Base-by-base conservation (phyloP, 805 yeast genomes). In the Sugiyamaella floridensis region DNA sequence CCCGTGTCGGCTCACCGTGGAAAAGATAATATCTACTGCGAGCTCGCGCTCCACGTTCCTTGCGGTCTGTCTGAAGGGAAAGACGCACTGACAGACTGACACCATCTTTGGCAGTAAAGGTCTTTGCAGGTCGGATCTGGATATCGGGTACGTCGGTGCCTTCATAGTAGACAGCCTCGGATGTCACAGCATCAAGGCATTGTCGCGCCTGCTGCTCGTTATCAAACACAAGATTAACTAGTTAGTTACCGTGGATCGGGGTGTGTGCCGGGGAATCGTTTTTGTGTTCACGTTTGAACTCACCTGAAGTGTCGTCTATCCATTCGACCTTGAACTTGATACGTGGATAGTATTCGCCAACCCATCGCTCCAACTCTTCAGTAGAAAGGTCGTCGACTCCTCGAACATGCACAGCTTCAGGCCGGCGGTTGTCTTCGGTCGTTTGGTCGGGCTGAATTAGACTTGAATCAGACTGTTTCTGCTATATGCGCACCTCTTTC, bases 331-430 rank as follows among this genome's bases (percentile, higher is more conserved):
- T 53, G 53, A 67, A 71, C 4, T 60, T 61, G 28, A 49, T 57
- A 49, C 68, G 68, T 55, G 77, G 76, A 48, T 74, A 56, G 60
- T 76, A 74, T 50, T 69, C 66, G 51, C 77, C 80, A n/a, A 83
- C 65, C 60, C 73, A 83, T 12, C 73, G 63, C 65, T 80, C 80
- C 58, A 84, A 77, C 51, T 81, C 83, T 47, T 76, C 72, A 7
- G 86, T 81, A 43, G 83, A 75, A 45, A 84, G 69, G 51, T 76
- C 79, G 55, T 83, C 86, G 2, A 84, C 89, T 18, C 90, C 90
- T 44, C 70, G 63, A 4, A 84, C 56, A 51, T 68, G 72, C 16
- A 84, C 56, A 0, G 83, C 75, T 29, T 76, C 46, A 4, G 53
- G 43, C 20, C 52, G 48, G 20, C 22, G n/a, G 19, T 10, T 28